These are phyloP conservation scores for Kwoniella dejecticola DNA, from an alignment of 768 basidiomycete genomes.

Conservation along the genomic window DNA sequence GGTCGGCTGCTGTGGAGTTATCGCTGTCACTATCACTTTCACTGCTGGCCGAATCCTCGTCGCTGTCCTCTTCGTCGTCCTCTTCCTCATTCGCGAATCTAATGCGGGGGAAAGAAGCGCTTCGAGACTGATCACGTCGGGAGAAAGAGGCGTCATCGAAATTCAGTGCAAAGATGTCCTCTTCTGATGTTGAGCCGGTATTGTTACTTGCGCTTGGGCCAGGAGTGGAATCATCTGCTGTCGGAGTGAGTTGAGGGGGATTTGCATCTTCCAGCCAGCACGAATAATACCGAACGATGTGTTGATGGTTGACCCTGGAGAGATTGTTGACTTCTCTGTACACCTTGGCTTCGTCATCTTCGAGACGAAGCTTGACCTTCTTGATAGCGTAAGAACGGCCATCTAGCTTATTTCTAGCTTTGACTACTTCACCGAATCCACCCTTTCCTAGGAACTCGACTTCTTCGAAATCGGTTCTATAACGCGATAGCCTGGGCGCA, in stretches of 20 bases:
- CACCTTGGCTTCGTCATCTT: slow-evolving; percentile 80
- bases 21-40: slow-evolving; percentile 27
- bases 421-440: slow-evolving; percentile 89
- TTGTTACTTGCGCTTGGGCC: slow-evolving; percentile 1
- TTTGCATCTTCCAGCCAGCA: slow-evolving; percentile 45
- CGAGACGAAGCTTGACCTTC: slow-evolving; percentile 77
- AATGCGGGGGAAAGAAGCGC: slow-evolving; percentile 75
- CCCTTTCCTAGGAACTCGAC: slow-evolving; percentile 73
- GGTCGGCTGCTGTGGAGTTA: slow-evolving; percentile 25
- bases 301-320: slow-evolving; percentile 82
- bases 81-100: slow-evolving; percentile 64
- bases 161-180: slow-evolving; percentile 68
- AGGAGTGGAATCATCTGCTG: slow-evolving; percentile 14
- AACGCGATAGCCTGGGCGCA: slow-evolving; percentile 68
- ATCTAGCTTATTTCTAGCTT: slow-evolving; percentile 86
- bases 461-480: slow-evolving; percentile 94
- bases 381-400: slow-evolving; percentile 61
- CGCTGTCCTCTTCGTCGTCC: slow-evolving; percentile 58
- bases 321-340: slow-evolving; percentile 87
- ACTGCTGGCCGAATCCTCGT: slow-evolving; percentile 24
- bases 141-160: slow-evolving; percentile 62
- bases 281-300: slow-evolving; percentile 81
- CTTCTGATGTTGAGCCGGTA: slow-evolving; percentile 26
- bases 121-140: slow-evolving; percentile 55
- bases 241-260: slow-evolving; percentile 22